Percentiles rank a stretch among this genome's conserved stretches.
These are phyloP conservation scores for Phytopythium helicoides DNA, from an alignment of 352 stramenopile genomes.

Conservation along the genomic window DNA sequence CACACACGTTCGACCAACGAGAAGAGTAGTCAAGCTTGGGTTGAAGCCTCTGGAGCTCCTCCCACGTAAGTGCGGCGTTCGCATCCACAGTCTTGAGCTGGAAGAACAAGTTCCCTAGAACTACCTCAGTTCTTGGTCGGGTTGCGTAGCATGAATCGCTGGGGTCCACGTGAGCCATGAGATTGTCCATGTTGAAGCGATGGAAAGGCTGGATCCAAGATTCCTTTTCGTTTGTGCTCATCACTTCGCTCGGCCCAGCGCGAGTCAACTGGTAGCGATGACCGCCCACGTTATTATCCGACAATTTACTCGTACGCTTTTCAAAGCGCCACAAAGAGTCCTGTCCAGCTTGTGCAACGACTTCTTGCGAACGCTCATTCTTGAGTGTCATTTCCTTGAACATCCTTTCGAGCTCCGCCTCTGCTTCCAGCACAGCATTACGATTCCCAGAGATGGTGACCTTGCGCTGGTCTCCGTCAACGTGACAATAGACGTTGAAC, in stretches of 20 bases:
- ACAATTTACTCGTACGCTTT: conserved; percentile 7
- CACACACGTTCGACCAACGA: conserved; percentile 35
- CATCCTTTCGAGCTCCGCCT: conserved; percentile 20
- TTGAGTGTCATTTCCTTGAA: conserved; percentile 19
- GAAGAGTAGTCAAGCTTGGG: conserved; percentile 21
- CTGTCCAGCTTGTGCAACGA: conserved; percentile 20
- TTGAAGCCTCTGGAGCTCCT: conserved; percentile 25
- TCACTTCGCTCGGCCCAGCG: conserved; percentile 14
- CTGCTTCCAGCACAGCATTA: conserved; percentile 9
- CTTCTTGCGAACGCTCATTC: conserved; percentile 19
- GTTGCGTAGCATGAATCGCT: conserved; percentile 7
- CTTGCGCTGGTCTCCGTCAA: conserved; percentile 20
- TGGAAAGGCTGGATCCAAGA: conserved; percentile 30
- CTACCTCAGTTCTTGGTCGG: conserved; percentile 15
- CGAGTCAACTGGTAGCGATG: conserved; percentile 25
- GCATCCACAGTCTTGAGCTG: conserved; percentile 18
- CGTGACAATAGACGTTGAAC: conserved; percentile 23
- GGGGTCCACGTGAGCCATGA: conserved; percentile 24
- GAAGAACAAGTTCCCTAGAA: conserved; percentile 34
- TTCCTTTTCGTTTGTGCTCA: conserved; percentile 1
- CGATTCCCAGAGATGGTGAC: conserved; percentile 23
- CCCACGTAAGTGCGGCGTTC: conserved; percentile 21
- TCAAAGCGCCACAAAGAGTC: conserved; percentile 26
- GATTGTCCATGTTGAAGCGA: conserved; percentile 12
- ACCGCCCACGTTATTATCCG: conserved; percentile 13